These are phyloP conservation scores for Xylaria sp. DNA, from an alignment of 2,329 filamentous ascomycete genomes.

Conservation along the genomic window DNA sequence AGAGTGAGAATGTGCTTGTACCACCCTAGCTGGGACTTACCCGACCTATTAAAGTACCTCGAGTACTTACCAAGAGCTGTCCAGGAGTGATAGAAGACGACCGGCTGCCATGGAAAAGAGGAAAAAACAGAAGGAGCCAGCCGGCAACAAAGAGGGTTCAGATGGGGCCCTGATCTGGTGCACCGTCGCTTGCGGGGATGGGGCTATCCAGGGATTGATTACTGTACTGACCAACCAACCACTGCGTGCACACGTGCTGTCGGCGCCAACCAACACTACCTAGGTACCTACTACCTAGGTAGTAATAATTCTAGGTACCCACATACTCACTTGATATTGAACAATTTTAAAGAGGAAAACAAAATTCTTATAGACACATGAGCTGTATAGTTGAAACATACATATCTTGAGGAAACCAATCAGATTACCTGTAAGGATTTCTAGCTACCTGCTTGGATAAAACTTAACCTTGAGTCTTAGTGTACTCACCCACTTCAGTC, in stretches of 20 bases:
- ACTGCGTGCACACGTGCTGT: background rate
- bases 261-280: background rate
- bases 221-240: background rate
- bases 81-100: slow-evolving; percentile 5
- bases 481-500: too few species aligned
- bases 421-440: background rate
- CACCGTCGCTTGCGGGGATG: background rate
- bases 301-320: background rate
- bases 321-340: background rate
- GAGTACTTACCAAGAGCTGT: background rate
- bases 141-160: slow-evolving; percentile 4
- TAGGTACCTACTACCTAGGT: background rate
- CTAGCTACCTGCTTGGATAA: background rate
- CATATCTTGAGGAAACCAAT: background rate
- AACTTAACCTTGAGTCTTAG: too few species aligned
- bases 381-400: background rate
- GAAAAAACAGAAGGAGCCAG: background rate
- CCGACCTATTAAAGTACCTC: too few species aligned
- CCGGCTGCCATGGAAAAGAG: slow-evolving; percentile 9
- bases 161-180: background rate
- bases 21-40: background rate
- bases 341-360: too few species aligned
- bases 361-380: background rate
- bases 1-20: background rate
- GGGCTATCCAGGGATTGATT: slow-evolving; percentile 5